Conservation (phyloP, 495 filamentous ascomycete genomes). For the Bacidia rubella region DNA sequence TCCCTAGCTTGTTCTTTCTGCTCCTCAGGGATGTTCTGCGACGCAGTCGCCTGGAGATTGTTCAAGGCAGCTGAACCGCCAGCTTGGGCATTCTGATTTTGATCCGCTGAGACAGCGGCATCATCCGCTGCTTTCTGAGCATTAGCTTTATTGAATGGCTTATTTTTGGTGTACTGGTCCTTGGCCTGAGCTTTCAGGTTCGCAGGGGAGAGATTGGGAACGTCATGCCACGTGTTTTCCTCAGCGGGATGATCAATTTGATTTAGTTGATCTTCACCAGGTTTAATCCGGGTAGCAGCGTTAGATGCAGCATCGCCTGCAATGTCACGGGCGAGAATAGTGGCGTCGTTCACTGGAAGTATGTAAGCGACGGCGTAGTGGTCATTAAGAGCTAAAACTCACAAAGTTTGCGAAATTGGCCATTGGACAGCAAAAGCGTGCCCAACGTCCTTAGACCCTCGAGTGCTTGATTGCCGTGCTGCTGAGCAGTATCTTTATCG, state of each 20-base stretch:
- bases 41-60: constrained; percentile 35
- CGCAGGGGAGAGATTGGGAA: constrained; percentile 61
- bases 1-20: constrained; percentile 44
- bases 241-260: constrained; percentile 74
- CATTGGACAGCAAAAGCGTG: constrained; percentile 83
- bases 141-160: constrained; percentile 40
- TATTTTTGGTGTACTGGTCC: constrained; percentile 46
- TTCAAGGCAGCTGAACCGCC: constrained; percentile 37
- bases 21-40: constrained; percentile 46
- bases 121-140: constrained; percentile 40
- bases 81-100: constrained; percentile 39
- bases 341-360: constrained; percentile 66
- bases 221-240: constrained; percentile 89
- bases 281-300: constrained; percentile 64
- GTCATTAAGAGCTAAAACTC: constrained; percentile 30
- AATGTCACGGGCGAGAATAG: constrained; percentile 70
- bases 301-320: constrained; percentile 79
- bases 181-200: constrained; percentile 54
- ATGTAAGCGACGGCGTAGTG: background rate
- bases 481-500: constrained; percentile 58
- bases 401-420: constrained; percentile 91
- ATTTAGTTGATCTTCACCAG: constrained; percentile 58
- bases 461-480: constrained; percentile 67
- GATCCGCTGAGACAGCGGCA: constrained; percentile 42
- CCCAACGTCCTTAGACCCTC: constrained; percentile 84